These are phyloP conservation scores for Lentinula sp. DNA, from an alignment of 768 basidiomycete genomes.

Conservation along the genomic window DNA sequence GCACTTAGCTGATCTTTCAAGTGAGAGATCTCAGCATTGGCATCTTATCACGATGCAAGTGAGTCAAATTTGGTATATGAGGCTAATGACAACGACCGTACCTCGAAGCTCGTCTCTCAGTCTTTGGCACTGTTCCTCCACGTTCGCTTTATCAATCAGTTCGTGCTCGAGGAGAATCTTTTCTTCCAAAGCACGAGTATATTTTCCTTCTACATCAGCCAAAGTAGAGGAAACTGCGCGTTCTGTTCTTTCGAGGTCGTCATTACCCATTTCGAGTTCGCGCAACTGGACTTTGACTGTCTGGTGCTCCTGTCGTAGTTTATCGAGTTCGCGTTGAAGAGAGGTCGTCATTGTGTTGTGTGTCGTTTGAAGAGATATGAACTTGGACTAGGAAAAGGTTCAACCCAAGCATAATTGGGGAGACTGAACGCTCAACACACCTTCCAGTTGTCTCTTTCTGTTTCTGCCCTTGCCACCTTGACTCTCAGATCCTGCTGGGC, in stretches of 20 bases:
- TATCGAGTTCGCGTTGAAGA: constrained; percentile 88
- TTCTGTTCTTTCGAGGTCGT: constrained; percentile 94
- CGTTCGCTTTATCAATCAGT: constrained; percentile 78
- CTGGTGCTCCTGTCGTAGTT: constrained; percentile 69
- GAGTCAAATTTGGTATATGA: background rate
- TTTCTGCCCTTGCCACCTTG: constrained; percentile 63
- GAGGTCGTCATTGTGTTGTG: constrained; percentile 89
- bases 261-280: constrained; percentile 96
- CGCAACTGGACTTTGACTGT: constrained; percentile 67
- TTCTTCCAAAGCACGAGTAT: constrained; percentile 88
- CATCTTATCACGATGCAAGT: constrained; percentile 44
- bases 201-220: constrained; percentile 81
- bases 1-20: constrained; percentile 67
- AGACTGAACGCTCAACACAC: constrained; percentile 31
- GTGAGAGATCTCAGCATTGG: constrained; percentile 78
- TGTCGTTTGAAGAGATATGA: constrained; percentile 80
- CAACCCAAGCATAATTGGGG: background rate
- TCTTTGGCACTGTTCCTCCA: constrained; percentile 90
- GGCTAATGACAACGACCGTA: constrained; percentile 21
- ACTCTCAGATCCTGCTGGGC: constrained; percentile 74
- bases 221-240: constrained; percentile 79
- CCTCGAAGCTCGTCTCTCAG: constrained; percentile 92
- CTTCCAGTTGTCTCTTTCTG: constrained; percentile 91
- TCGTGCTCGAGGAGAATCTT: constrained; percentile 97
- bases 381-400: constrained; percentile 52